Conservation (phyloP, 2,329 filamentous ascomycete genomes). For the Trichophyton benhamiae region DNA sequence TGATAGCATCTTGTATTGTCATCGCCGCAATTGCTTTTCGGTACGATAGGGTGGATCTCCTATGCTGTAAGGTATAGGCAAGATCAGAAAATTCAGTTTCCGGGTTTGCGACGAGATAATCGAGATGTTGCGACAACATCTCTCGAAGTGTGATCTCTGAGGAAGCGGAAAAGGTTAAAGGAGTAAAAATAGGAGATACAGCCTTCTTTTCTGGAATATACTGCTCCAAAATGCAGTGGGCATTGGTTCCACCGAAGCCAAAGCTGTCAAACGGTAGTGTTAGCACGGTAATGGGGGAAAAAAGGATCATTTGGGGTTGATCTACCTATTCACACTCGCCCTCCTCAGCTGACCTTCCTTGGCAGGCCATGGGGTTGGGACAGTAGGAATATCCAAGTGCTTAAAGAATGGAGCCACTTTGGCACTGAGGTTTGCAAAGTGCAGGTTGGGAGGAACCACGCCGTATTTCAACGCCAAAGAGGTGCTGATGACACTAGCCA, state of each 20-base stretch:
- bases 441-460: constrained; percentile 19
- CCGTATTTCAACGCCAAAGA: constrained; percentile 20
- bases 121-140: neutral
- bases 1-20: neutral
- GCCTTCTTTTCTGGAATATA: neutral
- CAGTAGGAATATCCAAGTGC: constrained; percentile 14
- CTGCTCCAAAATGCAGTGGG: constrained; percentile 17
- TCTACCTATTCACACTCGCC: constrained; percentile 13
- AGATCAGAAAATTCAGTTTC: constrained; percentile 1
- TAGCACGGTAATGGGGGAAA: neutral
- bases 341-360: constrained; percentile 13
- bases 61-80: constrained; percentile 3
- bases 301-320: neutral
- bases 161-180: neutral
- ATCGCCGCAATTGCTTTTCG: neutral
- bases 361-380: constrained; percentile 19
- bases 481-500: constrained; percentile 21
- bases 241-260: constrained; percentile 23
- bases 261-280: constrained; percentile 12
- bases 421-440: neutral
- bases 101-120: neutral
- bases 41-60: constrained; percentile 1
- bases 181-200: neutral
- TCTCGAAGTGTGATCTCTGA: neutral
- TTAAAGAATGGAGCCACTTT: constrained; percentile 8